Evolutionary conservation across 2,329 filamentous ascomycete genomes (phyloP), one percentile per base, ranked within the genome.

Genomic region (Penicillium crustosum): DNA sequence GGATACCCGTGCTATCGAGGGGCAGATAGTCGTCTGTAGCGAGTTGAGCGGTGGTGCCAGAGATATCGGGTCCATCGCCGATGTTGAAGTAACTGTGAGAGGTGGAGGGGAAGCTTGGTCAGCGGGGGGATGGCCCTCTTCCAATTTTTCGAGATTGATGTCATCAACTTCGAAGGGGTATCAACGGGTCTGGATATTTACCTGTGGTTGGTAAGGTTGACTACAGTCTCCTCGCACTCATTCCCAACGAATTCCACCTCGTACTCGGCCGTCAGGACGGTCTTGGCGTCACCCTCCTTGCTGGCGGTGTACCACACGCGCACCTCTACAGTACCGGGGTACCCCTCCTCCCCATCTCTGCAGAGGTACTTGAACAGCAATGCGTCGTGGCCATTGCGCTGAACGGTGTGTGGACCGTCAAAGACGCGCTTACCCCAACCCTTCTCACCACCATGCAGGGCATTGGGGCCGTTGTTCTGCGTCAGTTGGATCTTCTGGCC

Each of bases 191-290:
- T 13, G 19, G 41, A 7, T 73, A 80, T 66, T 66, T 76, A 91
- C 89, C 91, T 95, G 80, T 99, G 93, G 79, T 97, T 99, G 49
- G 94, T 97, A 78, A 97, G 84, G 77, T 93, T 95, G 73, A 97
- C 85, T 42, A 87, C 87, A 0, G 93, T 97, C 82, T 97, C 93
- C n/a, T 93, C 87, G 13, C 87, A 88, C 49, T 89, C 82, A 59
- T 85, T 88, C 3, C 84, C 88, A 3, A 91, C 82, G 47, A 97
- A 81, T 74, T 91, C 86, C 21, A 89, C 92, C 80, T 96, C 90
- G 73, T 95, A 97, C 75, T 97, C 94, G 49, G 95, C 90, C 56
- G 87, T 87, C 57, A 97, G 77, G 21, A 94, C 85, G 1, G 85
- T 86, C 62, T 88, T 87, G 61, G 88, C 82, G 60, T 83, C 84